Base-by-base conservation (phyloP, 768 basidiomycete genomes). In the Collybia sp. region DNA sequence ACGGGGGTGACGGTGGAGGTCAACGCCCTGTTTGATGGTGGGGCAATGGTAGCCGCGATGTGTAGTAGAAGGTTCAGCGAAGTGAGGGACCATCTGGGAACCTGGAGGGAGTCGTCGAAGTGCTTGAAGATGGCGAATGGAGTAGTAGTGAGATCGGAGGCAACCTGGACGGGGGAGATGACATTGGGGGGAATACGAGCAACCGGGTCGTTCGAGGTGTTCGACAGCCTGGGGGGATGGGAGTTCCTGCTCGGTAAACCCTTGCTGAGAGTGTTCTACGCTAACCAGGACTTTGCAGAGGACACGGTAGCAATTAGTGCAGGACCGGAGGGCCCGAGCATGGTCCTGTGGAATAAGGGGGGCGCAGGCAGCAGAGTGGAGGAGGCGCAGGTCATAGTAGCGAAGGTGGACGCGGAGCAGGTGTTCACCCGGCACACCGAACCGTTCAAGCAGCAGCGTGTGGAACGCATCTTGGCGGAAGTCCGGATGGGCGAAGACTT, bases 401-500 rank as follows among this genome's bases (percentile, higher is more conserved):
- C n/a, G n/a, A n/a, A n/a, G n/a, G n/a, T n/a, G n/a, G n/a, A n/a
- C n/a, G n/a, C n/a, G n/a, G n/a, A n/a, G n/a, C n/a, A n/a, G n/a
- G n/a, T 34, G 15, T 34, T 10, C 33, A 34, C 33, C 10, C 10
- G 33, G 33, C 33, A 34, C 15, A 34, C 33, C 11, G 33, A 34
- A 34, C 33, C 33, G 33, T 61, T 61, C 34, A 56, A 56, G 4
- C 47, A 47, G 2, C 54, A 40, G 18, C 48, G 62, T 0, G 58
- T 66, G 0, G 44, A 30, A 3, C 38, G 47, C 11, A 50, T 69
- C 0, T 13, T 61, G 19, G 5, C n/a, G 32, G 34, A 51, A 37
- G 53, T 65, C 2, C 46, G 40, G 1, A 53, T 68, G 12, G 68
- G 67, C 1, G 17, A 33, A 0, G 68, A 73, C 40, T 39, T 72